These are phyloP conservation scores for Neofusicoccum cordaticola DNA, from an alignment of 2,329 filamentous ascomycete genomes.

Conservation along the genomic window DNA sequence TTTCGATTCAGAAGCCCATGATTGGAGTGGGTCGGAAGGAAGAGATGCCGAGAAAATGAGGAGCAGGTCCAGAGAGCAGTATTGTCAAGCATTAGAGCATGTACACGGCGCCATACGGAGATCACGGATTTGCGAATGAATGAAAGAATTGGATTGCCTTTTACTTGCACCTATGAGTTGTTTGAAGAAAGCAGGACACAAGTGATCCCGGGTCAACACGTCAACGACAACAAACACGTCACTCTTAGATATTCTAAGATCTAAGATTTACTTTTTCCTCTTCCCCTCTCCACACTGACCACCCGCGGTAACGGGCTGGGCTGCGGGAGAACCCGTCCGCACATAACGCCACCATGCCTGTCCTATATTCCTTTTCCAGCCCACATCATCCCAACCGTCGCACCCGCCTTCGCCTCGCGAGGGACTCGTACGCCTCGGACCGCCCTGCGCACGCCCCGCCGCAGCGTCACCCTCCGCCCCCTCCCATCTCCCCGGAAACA, in stretches of 20 bases:
- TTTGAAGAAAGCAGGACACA: not conserved
- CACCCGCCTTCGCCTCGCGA: not conserved
- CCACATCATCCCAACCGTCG: not conserved
- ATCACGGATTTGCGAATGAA: not conserved
- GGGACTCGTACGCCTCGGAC: not conserved
- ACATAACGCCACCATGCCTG: not conserved
- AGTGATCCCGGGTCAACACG: not conserved
- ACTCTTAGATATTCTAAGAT: too few relatives aligned
- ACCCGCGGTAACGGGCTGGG: not conserved
- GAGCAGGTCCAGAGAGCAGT: not conserved
- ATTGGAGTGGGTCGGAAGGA: too few relatives aligned
- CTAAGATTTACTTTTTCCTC: not conserved
- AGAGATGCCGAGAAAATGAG: not conserved
- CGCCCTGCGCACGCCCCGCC: not conserved
- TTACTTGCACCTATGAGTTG: not conserved
- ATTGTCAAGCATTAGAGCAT: constrained; percentile 8
- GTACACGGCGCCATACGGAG: not conserved
- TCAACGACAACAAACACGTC: not conserved
- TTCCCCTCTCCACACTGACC: not conserved
- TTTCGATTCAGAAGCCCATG: not conserved
- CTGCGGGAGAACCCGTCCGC: constrained; percentile 4
- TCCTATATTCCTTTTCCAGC: not conserved
- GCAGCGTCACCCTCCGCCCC: not conserved
- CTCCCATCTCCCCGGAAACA: not conserved
- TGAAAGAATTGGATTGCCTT: not conserved